phyloP scores from a whole-genome alignment of 2,329 filamentous ascomycete genomes.

The Sporothrix pallida region DNA sequence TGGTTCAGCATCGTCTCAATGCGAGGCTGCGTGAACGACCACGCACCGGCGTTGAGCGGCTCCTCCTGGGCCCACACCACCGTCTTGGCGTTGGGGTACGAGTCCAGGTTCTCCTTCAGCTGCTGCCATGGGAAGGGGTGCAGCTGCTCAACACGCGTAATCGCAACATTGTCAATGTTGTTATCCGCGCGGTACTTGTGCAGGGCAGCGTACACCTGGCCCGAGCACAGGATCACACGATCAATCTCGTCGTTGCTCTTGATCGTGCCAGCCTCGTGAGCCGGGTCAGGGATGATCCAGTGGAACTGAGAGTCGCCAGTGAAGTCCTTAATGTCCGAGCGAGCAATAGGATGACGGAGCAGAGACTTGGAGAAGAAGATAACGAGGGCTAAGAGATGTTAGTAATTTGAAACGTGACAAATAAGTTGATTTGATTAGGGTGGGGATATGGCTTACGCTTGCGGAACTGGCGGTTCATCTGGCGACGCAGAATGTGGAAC shows the following conservation, averaged over 20 bases:
- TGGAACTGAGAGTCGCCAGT: slow-evolving; percentile 89
- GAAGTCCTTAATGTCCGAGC: slow-evolving; percentile 90
- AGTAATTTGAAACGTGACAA: neutral
- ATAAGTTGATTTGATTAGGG: neutral
- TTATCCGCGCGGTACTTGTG: slow-evolving; percentile 89
- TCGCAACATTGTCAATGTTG: slow-evolving; percentile 85
- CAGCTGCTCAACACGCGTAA: slow-evolving; percentile 95
- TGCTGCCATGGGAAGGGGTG: slow-evolving; percentile 99
- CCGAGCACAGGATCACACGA: slow-evolving; percentile 90
- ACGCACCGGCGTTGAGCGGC: slow-evolving; percentile 94
- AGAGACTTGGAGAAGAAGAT: slow-evolving; percentile 99
- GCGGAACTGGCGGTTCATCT: slow-evolving; percentile 99
- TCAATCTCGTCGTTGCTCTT: slow-evolving; percentile 85
- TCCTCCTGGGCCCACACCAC: slow-evolving; percentile 98
- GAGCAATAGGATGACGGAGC: slow-evolving; percentile 89
- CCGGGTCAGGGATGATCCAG: slow-evolving; percentile 93
- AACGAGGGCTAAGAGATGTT: slow-evolving; percentile 69
- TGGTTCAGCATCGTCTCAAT: slow-evolving; percentile 96
- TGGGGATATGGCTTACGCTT: slow-evolving; percentile 73
- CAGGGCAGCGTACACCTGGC: slow-evolving; percentile 90
- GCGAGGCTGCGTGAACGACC: slow-evolving; percentile 96
- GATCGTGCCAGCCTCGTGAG: slow-evolving; percentile 76
- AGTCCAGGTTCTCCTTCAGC: slow-evolving; percentile 94
- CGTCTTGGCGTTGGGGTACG: slow-evolving; percentile 95
- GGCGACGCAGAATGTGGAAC: slow-evolving; percentile 94